phyloP scores from a whole-genome alignment of 495 filamentous ascomycete species.

The Chaetomium cochliodes region DNA sequence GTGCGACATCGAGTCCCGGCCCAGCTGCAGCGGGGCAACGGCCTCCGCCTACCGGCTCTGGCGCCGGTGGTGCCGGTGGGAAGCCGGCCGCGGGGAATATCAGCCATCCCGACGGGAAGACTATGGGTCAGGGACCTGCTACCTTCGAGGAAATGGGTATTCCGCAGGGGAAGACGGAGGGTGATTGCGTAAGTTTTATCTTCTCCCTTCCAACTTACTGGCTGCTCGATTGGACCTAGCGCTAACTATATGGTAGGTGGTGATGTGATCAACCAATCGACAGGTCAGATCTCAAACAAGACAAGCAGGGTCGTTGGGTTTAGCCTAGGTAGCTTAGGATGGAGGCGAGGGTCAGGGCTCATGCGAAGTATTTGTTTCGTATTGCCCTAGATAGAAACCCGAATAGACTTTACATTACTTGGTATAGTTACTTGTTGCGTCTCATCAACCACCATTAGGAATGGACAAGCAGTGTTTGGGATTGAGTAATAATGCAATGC shows the following conservation, averaged over 20 bases:
- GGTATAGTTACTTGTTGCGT: no score
- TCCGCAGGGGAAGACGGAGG: slow-evolving; percentile 70
- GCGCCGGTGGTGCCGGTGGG: slow-evolving; percentile 3
- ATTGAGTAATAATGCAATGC: no score
- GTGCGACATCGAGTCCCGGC: background rate
- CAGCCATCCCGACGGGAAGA: slow-evolving; percentile 42
- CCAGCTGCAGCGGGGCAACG: slow-evolving; percentile 2
- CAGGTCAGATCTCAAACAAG: background rate
- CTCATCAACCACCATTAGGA: no score
- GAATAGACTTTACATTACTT: background rate
- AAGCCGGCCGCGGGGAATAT: background rate
- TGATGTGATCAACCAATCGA: background rate
- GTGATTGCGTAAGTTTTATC: slow-evolving; percentile 76
- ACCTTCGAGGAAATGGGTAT: slow-evolving; percentile 99
- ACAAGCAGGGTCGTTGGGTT: background rate
- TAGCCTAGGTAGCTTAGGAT: background rate
- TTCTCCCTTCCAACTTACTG: background rate
- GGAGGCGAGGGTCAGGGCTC: background rate
- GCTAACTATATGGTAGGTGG: background rate
- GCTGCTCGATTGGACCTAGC: background rate
- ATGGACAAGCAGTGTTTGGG: no score
- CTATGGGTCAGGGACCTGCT: slow-evolving; percentile 78
- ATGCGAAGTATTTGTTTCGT: background rate
- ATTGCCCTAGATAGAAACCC: background rate
- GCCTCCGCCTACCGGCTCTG: slow-evolving; percentile 7